phyloP scores from a whole-genome alignment of 352 stramenopile species.

The Globisporangium ultimum region DNA sequence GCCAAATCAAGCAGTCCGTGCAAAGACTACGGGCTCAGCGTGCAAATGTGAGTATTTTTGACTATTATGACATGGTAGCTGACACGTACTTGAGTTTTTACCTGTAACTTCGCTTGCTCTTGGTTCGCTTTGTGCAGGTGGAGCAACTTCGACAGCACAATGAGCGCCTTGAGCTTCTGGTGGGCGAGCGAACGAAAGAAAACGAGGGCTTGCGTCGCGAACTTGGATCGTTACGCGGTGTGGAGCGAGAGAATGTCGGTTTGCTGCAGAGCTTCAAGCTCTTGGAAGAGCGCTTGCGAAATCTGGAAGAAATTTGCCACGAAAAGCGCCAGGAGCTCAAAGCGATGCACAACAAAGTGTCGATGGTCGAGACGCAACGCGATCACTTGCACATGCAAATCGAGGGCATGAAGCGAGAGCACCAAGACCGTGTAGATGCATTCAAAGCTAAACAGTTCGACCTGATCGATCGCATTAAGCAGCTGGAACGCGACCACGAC shows the following conservation, averaged over 20 bases:
- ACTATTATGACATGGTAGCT: not conserved
- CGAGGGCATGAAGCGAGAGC: constrained; percentile 26
- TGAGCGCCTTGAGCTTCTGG: constrained; percentile 30
- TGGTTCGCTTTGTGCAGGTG: constrained; percentile 22
- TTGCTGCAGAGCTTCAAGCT: constrained; percentile 53
- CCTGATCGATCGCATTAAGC: constrained; percentile 26
- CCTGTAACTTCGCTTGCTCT: no score
- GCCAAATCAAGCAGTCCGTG: constrained; percentile 56
- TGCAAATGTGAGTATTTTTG: not conserved
- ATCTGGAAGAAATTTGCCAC: constrained; percentile 33
- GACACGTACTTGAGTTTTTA: no score
- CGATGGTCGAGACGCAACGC: constrained; percentile 26
- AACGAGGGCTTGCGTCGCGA: constrained; percentile 40
- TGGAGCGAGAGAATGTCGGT: constrained; percentile 54
- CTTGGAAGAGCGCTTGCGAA: constrained; percentile 42
- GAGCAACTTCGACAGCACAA: constrained; percentile 44
- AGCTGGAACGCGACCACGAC: constrained; percentile 33
- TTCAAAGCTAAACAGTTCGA: constrained; percentile 22
- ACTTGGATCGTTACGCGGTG: constrained; percentile 29
- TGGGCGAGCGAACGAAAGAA: constrained; percentile 31
- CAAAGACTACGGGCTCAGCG: constrained; percentile 45
- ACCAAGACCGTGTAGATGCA: constrained; percentile 22
- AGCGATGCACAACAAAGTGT: constrained; percentile 15
- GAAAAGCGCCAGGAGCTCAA: constrained; percentile 27
- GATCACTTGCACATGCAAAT: constrained; percentile 31